Evolutionary conservation across 495 filamentous ascomycete species (phyloP).

Genomic region (Aspergillus heteromorphus): DNA sequence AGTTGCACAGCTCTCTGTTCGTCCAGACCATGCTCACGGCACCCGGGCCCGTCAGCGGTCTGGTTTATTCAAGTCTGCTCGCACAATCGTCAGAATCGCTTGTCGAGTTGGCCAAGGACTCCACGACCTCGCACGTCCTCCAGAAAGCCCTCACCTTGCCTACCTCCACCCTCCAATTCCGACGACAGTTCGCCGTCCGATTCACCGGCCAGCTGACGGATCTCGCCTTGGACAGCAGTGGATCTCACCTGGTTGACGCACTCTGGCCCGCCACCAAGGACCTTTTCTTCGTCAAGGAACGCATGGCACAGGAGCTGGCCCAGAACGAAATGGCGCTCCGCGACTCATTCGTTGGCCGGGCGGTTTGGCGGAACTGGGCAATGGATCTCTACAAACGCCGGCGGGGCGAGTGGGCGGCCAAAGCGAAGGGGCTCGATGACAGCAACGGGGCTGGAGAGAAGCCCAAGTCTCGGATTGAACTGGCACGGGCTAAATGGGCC

Average conservation of each 20-base stretch:
- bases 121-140: constrained; percentile 62
- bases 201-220: constrained; percentile 55
- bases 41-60: constrained; percentile 49
- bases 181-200: constrained; percentile 54
- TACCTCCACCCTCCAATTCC: constrained; percentile 53
- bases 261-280: constrained; percentile 65
- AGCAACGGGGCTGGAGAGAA: constrained; percentile 22
- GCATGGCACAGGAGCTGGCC: constrained; percentile 59
- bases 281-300: constrained; percentile 61
- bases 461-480: constrained; percentile 43
- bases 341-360: constrained; percentile 68
- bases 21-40: constrained; percentile 60
- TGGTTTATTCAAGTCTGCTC: constrained; percentile 53
- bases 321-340: constrained; percentile 60
- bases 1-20: constrained; percentile 59
- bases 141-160: constrained; percentile 60
- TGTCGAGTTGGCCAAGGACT: constrained; percentile 49
- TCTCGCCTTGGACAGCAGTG: constrained; percentile 65
- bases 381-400: constrained; percentile 78
- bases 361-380: constrained; percentile 87
- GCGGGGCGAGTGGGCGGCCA: constrained; percentile 63
- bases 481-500: constrained; percentile 43
- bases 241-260: constrained; percentile 73
- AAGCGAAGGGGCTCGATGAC: constrained; percentile 49
- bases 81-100: constrained; percentile 36